These are phyloP conservation scores for Boletus insuetus DNA, from an alignment of 768 basidiomycete genomes.

Conservation along the genomic window DNA sequence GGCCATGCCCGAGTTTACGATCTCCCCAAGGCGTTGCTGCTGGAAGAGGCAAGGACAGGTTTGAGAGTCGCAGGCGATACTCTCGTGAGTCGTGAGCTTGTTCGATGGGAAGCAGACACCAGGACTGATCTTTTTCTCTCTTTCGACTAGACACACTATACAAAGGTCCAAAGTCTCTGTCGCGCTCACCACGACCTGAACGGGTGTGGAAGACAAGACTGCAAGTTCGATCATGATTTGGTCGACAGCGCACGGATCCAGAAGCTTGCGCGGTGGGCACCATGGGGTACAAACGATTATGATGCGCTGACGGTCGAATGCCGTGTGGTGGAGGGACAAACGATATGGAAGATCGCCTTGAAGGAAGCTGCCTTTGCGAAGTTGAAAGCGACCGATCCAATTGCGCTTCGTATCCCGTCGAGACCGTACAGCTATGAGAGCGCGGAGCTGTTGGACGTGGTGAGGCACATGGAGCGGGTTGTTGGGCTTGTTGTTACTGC, in stretches of 20 bases:
- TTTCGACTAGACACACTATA: constrained; percentile 6
- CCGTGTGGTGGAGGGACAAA: constrained; percentile 5
- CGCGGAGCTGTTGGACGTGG: constrained; percentile 12
- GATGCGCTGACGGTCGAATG: constrained; percentile 20
- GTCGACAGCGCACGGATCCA: constrained; percentile 11
- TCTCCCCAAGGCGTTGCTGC: constrained; percentile 10
- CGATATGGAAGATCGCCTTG: constrained; percentile 14
- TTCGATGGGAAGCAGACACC: neutral
- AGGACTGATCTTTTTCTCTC: neutral
- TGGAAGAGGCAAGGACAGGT: constrained; percentile 4
- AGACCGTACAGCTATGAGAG: constrained; percentile 15
- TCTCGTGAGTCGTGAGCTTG: constrained; percentile 12
- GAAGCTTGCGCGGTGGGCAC: constrained; percentile 15
- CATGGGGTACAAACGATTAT: neutral
- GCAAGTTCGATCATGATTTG: constrained; percentile 18
- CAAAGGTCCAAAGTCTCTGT: constrained; percentile 18
- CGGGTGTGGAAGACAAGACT: constrained; percentile 5
- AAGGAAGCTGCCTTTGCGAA: constrained; percentile 8
- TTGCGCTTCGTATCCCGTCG: constrained; percentile 5
- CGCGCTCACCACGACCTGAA: constrained; percentile 8
- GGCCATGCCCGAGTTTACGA: neutral
- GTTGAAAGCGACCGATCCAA: constrained; percentile 12
- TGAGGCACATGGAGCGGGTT: constrained; percentile 11
- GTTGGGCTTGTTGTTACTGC: constrained; percentile 3
- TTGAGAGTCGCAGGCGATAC: constrained; percentile 6